Evolutionary conservation across 164 flowering plant genomes (phyloP), one percentile per base, ranked within the genome.

Genomic region (Magnolia kwangsiensis): DNA sequence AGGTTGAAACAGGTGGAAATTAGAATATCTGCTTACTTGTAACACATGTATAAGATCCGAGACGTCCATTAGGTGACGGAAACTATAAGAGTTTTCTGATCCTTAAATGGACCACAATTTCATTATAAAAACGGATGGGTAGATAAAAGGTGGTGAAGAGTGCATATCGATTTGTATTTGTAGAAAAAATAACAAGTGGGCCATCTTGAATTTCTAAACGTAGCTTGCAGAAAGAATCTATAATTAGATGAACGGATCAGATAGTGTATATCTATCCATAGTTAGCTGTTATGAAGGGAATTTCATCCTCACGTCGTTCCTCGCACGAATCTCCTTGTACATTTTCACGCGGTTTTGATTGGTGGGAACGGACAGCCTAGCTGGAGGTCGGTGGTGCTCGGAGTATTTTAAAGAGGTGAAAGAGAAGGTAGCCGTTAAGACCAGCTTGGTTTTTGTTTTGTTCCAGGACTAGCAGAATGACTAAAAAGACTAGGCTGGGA

Each of bases 371-470:
- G 18, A 8, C 0, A 1, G 13, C 61, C 61, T 7, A 55, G 18
- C 61, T 55, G 61, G 66, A 3, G 78, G 69, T 69, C 68, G 78
- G 73, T 75, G 77, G 51, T 2, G 27, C 29, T 66, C 50, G 51
- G 7, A 69, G 14, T 69, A 69, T 51, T 69, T 69, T 76, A 69
- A 69, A 20, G 51, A 5, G 29, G 61, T 4, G 13, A 55, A 23
- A 5, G n/a, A 20, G 78, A 67, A 61, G 73, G 59, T 69, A 76
- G 78, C 78, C 78, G 78, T 76, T 76, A 67, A 2, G 2, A 31
- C 72, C 71, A 51, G 50, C 13, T 69, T 10, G 51, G 45, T 16
- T 69, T 69, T 16, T 69, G 51, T 45, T 69, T 18, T 69, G 27
- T 3, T 50, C 1, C 13, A 27, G 2, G 31, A 18, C 11, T 0